Base-by-base conservation (phyloP, 345 rosid species). In the Brassica carinata region DNA sequence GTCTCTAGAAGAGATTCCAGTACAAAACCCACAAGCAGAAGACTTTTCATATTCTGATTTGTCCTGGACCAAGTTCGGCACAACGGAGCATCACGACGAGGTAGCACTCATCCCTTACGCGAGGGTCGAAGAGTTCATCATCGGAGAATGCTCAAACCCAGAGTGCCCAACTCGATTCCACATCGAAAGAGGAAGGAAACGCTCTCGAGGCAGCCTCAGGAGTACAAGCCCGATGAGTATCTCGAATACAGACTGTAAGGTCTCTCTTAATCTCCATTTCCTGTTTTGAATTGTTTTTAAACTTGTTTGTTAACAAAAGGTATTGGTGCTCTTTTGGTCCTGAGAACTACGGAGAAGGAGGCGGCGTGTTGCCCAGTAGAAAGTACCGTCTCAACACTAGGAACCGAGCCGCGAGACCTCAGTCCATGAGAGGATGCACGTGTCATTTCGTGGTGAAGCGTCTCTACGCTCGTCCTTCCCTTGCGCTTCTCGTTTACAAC, bases 321-420 rank as follows among this genome's bases (percentile, higher is more conserved):
- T 93, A 93, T 85, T 93, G 97, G 95, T 96, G 97, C 59, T 96
- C 92, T n/a, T 92, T 93, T 74, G 99, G 99, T 68, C 97, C 98
- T 74, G 97, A 96, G 89, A 93, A 93, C 87, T 93, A 96, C 74
- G 98, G 98, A 15, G 96, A 93, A 89, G 98, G 97, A 74, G 98
- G 99, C 73, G 85, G 84, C 55, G 83, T 89, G 55, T 86, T 96
- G 43, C 99, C 99, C 30, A 93, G 97, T 84, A 84, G 97, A 82
- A 96, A 86, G 64, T 92, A 92, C 77, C 87, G 93, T 71, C 91
- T 92, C 58, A 94, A 96, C 77, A 93, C 97, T 23, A 71, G 94
- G 76, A 96, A 92, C 71, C 86, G 89, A 69, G 95, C 97, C 45
- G 95, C 99, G 29, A 87, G 97, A 68, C 98, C 99, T 83, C 97